Evolutionary conservation across 1,139 yeast genomes (phyloP), one percentile per base, ranked within the genome.

Genomic region (Candida neerlandica): DNA sequence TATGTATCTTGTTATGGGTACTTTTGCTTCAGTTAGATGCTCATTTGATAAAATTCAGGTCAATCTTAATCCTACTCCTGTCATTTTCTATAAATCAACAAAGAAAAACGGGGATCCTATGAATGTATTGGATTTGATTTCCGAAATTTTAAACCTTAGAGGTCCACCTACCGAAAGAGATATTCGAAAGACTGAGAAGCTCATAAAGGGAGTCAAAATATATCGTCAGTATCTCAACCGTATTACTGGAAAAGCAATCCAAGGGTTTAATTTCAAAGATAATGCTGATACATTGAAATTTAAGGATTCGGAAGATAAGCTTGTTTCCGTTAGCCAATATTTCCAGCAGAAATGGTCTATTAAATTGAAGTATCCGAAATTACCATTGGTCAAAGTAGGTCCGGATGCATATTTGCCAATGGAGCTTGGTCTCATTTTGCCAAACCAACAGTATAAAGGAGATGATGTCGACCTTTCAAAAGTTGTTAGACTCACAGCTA

Each of bases 31-130:
- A 6, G 50, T 54, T 15, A 45, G 57, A 44, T 45, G 51, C 42
- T 51, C 55, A 3, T 54, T 52, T 42, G 51, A 51, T 27, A 45
- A 27, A n/a, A 45, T 54, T 18, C 46, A 49, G 35, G 14, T 54
- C 11, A 54, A 54, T 42, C 32, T 54, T 21, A 54, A 54, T 34
- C 55, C 55, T 2, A 54, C 57, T 4, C 51, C 57, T 9, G 57
- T 49, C 5, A 47, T 54, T 15, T 54, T 54, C 43, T 54, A 53
- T 35, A 54, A 54, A 40, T 43, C 53, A 14, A n/a, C 18, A n/a
- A 51, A 49, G 30, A 45, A 43, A 12, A 46, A 54, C 41, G 56
- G 57, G 16, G 33, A 51, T 14, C 52, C 54, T 30, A 54, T 54
- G 57, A 51, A 35, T 46, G 57, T 50, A 1, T 29, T 54, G 44